A percentile compares a stretch with the other conserved stretches of the same genome.
phyloP scores from a whole-genome alignment of 768 basidiomycete species.

The Favolaschia claudopus region DNA sequence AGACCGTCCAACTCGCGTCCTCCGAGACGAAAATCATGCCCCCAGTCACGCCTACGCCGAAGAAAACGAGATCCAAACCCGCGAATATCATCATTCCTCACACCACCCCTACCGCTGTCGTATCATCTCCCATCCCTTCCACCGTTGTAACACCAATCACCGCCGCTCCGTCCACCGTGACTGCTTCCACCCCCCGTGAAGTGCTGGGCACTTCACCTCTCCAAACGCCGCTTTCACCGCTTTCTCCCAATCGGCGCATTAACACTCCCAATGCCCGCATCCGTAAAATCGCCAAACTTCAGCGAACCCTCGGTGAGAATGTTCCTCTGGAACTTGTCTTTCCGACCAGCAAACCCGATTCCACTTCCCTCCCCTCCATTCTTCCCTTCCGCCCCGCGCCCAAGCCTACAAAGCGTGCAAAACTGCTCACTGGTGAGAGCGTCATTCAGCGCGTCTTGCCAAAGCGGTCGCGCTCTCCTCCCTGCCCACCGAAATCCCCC shows the following conservation, averaged over 20 bases:
- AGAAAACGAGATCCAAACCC: slow-evolving; percentile 25
- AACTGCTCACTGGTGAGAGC: background rate
- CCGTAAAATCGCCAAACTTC: slow-evolving; percentile 58
- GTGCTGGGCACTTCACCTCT: slow-evolving; percentile 10
- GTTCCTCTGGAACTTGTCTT: slow-evolving; percentile 59
- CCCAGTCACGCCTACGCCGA: slow-evolving; percentile 4
- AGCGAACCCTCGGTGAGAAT: slow-evolving; percentile 59
- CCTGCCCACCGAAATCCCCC: background rate
- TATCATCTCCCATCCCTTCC: slow-evolving; percentile 22
- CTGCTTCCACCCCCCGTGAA: background rate
- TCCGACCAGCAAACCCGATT: slow-evolving; percentile 15
- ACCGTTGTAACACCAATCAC: slow-evolving; percentile 1
- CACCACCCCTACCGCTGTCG: slow-evolving; percentile 30
- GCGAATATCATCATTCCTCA: slow-evolving; percentile 20
- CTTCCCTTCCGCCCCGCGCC: background rate
- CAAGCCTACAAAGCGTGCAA: background rate
- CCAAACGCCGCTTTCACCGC: slow-evolving; percentile 26
- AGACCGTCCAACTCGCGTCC: background rate
- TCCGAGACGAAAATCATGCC: slow-evolving; percentile 13
- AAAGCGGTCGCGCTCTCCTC: background rate
- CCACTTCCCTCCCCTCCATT: background rate
- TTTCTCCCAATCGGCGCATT: slow-evolving; percentile 32
- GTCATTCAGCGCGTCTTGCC: background rate
- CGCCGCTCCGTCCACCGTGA: background rate
- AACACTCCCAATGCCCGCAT: slow-evolving; percentile 44